Conservation (phyloP, 2,329 filamentous ascomycete species). For the Neoscytalidium dimidiatum region DNA sequence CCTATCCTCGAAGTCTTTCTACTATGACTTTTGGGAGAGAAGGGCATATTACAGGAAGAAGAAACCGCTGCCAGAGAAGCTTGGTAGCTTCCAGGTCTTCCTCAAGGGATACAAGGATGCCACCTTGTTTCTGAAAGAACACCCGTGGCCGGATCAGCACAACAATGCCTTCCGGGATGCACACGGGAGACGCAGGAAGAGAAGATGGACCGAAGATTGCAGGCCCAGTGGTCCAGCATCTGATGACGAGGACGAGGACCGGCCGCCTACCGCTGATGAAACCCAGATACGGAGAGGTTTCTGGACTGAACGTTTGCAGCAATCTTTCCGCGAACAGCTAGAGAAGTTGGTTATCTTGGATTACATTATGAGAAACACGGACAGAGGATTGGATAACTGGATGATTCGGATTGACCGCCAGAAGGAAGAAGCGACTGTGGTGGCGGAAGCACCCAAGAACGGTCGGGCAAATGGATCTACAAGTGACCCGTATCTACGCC, state of each 20-base stretch:
- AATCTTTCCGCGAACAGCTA: slow-evolving; percentile 89
- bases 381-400: slow-evolving; percentile 96
- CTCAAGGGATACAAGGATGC: slow-evolving; percentile 96
- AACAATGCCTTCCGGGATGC: slow-evolving; percentile 67
- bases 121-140: slow-evolving; percentile 89
- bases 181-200: slow-evolving; percentile 65
- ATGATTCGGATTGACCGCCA: slow-evolving; percentile 97
- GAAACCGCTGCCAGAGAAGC: slow-evolving; percentile 83
- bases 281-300: slow-evolving; percentile 60
- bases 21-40: slow-evolving; percentile 97
- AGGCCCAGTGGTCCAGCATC: slow-evolving; percentile 65
- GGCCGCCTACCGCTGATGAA: slow-evolving; percentile 37
- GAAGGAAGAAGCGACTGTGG: slow-evolving; percentile 78
- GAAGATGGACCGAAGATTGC: slow-evolving; percentile 77
- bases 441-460: slow-evolving; percentile 78
- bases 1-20: slow-evolving; percentile 94
- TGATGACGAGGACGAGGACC: slow-evolving; percentile 62
- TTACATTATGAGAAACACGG: slow-evolving; percentile 99
- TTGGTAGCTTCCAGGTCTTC: slow-evolving; percentile 96
- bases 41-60: slow-evolving; percentile 84
- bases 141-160: slow-evolving; percentile 95
- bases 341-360: slow-evolving; percentile 97
- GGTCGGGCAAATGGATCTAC: slow-evolving; percentile 43
- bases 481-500: slow-evolving; percentile 67
- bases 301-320: slow-evolving; percentile 87